phyloP scores from a whole-genome alignment of 2,329 filamentous ascomycete species.

The Paraphaeosphaeria minitans region DNA sequence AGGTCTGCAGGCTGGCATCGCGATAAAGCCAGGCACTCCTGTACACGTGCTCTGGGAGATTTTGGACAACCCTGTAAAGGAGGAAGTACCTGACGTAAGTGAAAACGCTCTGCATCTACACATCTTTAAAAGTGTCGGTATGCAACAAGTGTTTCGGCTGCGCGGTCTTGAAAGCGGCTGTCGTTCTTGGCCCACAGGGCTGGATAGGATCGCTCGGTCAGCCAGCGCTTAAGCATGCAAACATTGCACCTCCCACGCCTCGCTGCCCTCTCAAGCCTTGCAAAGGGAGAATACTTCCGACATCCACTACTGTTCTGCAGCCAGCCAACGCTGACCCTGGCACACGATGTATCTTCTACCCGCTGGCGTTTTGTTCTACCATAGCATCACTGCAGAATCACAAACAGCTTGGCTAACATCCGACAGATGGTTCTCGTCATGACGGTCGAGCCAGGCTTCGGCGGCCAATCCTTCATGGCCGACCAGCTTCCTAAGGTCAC shows the following conservation, averaged over 20 bases:
- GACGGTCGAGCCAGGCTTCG: constrained; percentile 97
- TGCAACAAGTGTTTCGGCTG: constrained; percentile 20
- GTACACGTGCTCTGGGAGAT: constrained; percentile 94
- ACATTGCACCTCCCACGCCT: constrained; percentile 19
- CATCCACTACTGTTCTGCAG: constrained; percentile 13
- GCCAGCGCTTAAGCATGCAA: constrained; percentile 41
- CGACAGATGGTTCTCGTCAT: constrained; percentile 94
- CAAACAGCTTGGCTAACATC: constrained; percentile 15
- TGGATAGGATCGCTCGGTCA: constrained; percentile 32
- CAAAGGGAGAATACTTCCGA: constrained; percentile 23
- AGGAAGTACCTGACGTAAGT: constrained; percentile 87
- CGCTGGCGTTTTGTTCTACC: constrained; percentile 18
- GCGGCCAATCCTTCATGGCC: constrained; percentile 98
- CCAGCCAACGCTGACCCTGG: constrained; percentile 3
- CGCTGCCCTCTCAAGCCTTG: constrained; percentile 19
- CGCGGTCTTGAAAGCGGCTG: constrained; percentile 19
- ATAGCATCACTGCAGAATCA: constrained; percentile 18
- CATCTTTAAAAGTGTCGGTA: constrained; percentile 18
- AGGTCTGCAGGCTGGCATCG: constrained; percentile 89
- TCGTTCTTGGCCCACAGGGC: constrained; percentile 25
- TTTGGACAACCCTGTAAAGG: constrained; percentile 71
- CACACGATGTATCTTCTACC: constrained; percentile 18
- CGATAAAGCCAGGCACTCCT: constrained; percentile 89
- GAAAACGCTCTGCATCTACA: constrained; percentile 7
- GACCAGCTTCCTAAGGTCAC: constrained; percentile 93